Base-by-base conservation (phyloP, 2,329 filamentous ascomycete genomes). In the Microsporum ferrugineum region DNA sequence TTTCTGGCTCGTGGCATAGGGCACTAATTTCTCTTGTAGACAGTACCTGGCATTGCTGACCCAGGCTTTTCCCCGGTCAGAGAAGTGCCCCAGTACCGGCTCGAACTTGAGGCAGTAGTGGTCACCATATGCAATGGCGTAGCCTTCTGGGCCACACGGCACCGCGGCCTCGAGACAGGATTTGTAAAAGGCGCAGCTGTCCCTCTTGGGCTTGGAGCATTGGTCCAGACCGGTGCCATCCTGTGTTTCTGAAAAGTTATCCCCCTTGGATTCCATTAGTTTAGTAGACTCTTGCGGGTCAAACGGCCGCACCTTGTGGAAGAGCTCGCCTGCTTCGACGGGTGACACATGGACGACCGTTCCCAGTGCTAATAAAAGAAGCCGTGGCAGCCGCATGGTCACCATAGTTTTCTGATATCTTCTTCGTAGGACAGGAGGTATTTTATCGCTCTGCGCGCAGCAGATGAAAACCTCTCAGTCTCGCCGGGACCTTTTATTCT, bases 61-160 rank as follows among this genome's bases (percentile, higher is more conserved):
- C 70, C 70, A 71, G 4, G 56, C 61, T 59, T 69, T 59, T 5
- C 70, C 70, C 17, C 36, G 23, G 14, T 41, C 38, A 14, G 63
- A 65, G 41, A 71, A 63, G 14, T 64, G 38, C n/a, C 51, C 33
- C 2, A 56, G 58, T 5, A 60, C 63, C 7, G 43, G 43, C 3
- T 59, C 58, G 51, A 67, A 70, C 51, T 67, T 66, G 34, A 65
- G 51, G 63, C 69, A 71, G 63, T 68, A 70, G 56, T 69, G 66
- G 10, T 65, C 60, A 47, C 69, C 69, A 38, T 69, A 70, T 64
- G 66, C 39, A 68, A 72, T 17, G 65, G 72, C 65, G 66, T 75
- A 58, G 67, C 69, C 53, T 65, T 70, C 47, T 66, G 64, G 34
- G 65, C 66, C 36, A 67, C 66, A 63, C 65, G 65, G 36, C 63